phyloP scores from a whole-genome alignment of 177 flowering plant genomes.

The Telopea speciosissima region DNA sequence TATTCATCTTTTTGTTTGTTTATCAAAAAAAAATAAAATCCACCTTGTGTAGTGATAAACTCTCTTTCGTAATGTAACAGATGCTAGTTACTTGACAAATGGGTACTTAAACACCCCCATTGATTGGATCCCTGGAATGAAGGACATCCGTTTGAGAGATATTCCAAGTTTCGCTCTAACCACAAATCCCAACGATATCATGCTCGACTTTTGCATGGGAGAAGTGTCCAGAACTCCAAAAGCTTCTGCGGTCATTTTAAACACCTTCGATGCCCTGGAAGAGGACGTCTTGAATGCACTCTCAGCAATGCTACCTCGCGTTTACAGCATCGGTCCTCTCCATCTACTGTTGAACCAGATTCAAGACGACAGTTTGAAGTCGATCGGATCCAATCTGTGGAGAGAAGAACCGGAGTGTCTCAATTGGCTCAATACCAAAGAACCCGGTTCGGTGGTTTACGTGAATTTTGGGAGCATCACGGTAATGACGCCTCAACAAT shows the following conservation, averaged over 20 bases:
- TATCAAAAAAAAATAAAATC: no score
- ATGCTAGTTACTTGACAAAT: conserved; percentile 23
- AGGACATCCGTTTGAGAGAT: conserved; percentile 21
- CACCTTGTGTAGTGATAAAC: no score
- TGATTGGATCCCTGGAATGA: conserved; percentile 32
- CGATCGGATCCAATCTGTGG: conserved; percentile 27
- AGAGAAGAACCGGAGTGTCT: conserved; percentile 21
- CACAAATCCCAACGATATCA: conserved; percentile 22
- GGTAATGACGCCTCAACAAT: conserved; percentile 22
- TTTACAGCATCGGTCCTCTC: conserved; percentile 35
- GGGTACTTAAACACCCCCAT: conserved; percentile 23
- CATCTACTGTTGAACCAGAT: conserved; percentile 10
- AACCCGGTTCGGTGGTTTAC: conserved; percentile 25
- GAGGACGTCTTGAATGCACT: conserved; percentile 25
- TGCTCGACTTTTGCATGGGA: conserved; percentile 15
- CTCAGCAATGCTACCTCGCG: conserved; percentile 13
- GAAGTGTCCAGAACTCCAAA: conserved; percentile 19
- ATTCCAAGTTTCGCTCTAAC: conserved; percentile 26
- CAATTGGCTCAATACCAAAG: conserved; percentile 28
- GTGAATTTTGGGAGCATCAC: conserved; percentile 37
- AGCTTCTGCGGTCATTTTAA: conserved; percentile 29
- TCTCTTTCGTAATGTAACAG: conserved; percentile 8
- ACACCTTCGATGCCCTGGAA: conserved; percentile 41
- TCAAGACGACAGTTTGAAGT: not conserved
- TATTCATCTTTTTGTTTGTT: no score